Evolutionary conservation across 1,139 yeast species (phyloP).

Genomic region (Saccharomycopsis hybrid): DNA sequence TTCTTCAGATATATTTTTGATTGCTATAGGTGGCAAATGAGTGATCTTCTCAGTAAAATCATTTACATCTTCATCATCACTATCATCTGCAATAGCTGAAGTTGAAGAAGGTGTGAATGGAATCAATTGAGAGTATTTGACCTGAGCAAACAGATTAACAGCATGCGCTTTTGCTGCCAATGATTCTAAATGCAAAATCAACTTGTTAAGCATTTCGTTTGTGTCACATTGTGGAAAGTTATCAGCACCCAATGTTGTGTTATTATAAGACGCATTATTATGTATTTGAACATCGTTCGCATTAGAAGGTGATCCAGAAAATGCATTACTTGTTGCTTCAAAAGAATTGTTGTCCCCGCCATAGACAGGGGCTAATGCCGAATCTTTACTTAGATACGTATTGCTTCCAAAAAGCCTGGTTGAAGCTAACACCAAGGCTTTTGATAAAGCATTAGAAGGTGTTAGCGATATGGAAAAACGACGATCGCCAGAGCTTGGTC

Average conservation of each 20-base stretch:
- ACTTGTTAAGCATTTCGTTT: conserved; percentile 19
- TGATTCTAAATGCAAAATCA: conserved; percentile 55
- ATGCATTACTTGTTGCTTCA: background rate
- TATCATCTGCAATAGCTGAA: conserved; percentile 29
- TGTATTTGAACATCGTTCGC: conserved; percentile 21
- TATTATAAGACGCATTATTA: too few species aligned
- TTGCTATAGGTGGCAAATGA: conserved; percentile 52
- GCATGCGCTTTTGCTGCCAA: conserved; percentile 89
- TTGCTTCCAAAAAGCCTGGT: conserved; percentile 70
- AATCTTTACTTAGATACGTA: conserved; percentile 13
- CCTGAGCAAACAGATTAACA: conserved; percentile 82
- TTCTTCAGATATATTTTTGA: conserved; percentile 67
- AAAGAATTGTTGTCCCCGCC: background rate
- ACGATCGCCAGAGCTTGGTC: conserved; percentile 49
- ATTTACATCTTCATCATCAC: conserved; percentile 31
- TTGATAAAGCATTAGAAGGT: conserved; percentile 83
- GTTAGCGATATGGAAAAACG: conserved; percentile 65
- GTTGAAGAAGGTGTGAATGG: conserved; percentile 61
- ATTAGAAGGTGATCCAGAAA: background rate
- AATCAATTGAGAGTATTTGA: conserved; percentile 75
- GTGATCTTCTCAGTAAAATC: conserved; percentile 32
- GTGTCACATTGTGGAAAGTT: background rate
- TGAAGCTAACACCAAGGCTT: conserved; percentile 84
- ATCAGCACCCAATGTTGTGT: conserved; percentile 1
- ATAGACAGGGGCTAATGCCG: background rate